Evolutionary conservation across 257 asterid genomes (phyloP).

Genomic region (Ballota nigra): DNA sequence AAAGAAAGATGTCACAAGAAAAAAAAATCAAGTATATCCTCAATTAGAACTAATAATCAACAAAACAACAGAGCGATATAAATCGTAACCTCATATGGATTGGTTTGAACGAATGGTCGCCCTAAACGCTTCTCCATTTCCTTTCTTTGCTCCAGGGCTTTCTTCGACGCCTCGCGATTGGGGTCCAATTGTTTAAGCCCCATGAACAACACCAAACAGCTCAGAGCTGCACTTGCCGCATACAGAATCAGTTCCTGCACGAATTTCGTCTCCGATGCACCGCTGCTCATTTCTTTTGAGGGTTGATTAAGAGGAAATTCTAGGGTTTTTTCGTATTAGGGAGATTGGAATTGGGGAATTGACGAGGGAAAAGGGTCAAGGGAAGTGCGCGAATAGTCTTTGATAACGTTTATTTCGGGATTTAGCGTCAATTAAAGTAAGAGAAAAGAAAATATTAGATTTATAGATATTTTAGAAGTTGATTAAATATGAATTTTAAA

Average conservation of each 20-base stretch:
- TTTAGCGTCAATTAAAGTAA: too few relatives aligned
- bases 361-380: conserved; percentile 14
- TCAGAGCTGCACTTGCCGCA: conserved; percentile 91
- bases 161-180: conserved; percentile 73
- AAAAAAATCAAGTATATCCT: not conserved
- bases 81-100: conserved; percentile 68
- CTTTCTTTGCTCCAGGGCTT: conserved; percentile 80
- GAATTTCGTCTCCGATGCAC: conserved; percentile 56
- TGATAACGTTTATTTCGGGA: conserved; percentile 3
- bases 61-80: not conserved
- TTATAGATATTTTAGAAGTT: too few relatives aligned
- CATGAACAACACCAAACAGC: conserved; percentile 69
- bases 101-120: conserved; percentile 75
- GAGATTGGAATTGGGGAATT: not conserved
- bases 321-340: not conserved
- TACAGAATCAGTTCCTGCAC: conserved; percentile 63
- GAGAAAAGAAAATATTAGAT: too few relatives aligned
- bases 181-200: conserved; percentile 84
- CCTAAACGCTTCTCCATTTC: conserved; percentile 91
- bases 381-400: conserved; percentile 13
- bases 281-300: conserved; percentile 34
- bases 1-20: not conserved
- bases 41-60: not conserved
- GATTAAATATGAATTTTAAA: too few relatives aligned
- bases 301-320: not conserved